A percentile compares a stretch with the other conserved stretches of the same genome.
phyloP scores from a whole-genome alignment of 305 asterid species.

The Solanum aculeatissimum region DNA sequence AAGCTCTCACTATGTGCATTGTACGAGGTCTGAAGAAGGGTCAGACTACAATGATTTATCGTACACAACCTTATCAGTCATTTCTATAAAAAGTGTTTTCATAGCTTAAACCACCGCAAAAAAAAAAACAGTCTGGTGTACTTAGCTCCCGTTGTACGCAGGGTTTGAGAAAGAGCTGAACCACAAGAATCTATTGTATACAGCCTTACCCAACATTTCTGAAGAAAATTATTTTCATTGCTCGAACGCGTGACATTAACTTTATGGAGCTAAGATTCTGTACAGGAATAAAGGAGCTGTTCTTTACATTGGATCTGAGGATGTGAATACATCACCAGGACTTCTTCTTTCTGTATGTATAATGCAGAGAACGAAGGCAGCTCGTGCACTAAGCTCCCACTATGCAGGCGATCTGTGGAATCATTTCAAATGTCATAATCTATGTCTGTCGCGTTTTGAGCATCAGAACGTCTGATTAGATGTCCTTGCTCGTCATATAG shows the following conservation, averaged over 20 bases:
- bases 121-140: neutral
- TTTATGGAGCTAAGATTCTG: neutral
- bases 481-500: conserved; percentile 56
- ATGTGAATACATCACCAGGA: neutral
- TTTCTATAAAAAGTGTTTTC: neutral
- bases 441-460: conserved; percentile 59
- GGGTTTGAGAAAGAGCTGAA: neutral
- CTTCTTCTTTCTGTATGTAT: neutral
- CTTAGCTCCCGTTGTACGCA: too few relatives aligned
- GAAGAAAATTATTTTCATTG: neutral
- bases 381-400: neutral
- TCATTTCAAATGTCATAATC: conserved; percentile 54
- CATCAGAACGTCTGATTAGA: conserved; percentile 32
- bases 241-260: neutral
- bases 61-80: neutral
- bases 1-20: neutral
- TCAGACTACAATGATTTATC: too few relatives aligned
- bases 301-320: neutral
- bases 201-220: neutral
- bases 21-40: neutral
- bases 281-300: neutral
- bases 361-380: neutral
- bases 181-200: neutral
- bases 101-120: neutral
- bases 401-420: neutral